Conservation (phyloP, 306 rosid genomes). For the Casuarina glauca region DNA sequence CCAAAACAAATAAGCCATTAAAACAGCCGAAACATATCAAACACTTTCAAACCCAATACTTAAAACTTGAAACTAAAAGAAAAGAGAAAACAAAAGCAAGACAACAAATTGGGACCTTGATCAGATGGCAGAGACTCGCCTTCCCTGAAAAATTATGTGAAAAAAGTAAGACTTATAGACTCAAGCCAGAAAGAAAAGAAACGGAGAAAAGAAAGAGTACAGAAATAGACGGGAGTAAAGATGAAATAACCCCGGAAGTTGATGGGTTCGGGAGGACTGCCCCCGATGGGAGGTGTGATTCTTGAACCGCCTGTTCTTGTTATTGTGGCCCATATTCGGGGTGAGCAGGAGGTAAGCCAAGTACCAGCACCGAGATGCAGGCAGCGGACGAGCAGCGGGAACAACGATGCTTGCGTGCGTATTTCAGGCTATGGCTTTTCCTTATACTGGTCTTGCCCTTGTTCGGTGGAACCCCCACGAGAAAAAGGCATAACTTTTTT, state of each 20-base stretch:
- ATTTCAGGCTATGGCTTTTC: neutral
- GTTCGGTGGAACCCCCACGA: neutral
- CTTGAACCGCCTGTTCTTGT: conserved; percentile 52
- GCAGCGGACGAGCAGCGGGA: neutral
- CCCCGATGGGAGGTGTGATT: conserved; percentile 48
- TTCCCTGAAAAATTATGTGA: conserved; percentile 37
- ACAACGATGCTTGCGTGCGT: neutral
- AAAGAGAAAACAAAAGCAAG: neutral
- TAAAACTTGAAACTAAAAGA: neutral
- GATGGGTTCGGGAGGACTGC: conserved; percentile 54
- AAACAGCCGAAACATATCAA: conserved; percentile 19
- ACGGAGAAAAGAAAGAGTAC: neutral
- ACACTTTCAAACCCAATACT: conserved; percentile 1
- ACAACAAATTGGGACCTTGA: conserved; percentile 44
- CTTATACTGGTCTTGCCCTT: neutral
- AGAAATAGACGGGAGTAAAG: neutral
- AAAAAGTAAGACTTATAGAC: conserved; percentile 18
- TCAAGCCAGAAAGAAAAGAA: neutral
- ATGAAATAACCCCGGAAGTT: conserved; percentile 38
- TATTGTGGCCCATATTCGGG: conserved; percentile 60
- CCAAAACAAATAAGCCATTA: conserved; percentile 14
- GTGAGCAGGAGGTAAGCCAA: neutral
- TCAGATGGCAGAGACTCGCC: conserved; percentile 49
- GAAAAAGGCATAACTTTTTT: no score
- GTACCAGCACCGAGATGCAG: neutral